These are phyloP conservation scores for Mortierella sp. DNA, from an alignment of 371 early-diverging fungal genomes.

Conservation along the genomic window DNA sequence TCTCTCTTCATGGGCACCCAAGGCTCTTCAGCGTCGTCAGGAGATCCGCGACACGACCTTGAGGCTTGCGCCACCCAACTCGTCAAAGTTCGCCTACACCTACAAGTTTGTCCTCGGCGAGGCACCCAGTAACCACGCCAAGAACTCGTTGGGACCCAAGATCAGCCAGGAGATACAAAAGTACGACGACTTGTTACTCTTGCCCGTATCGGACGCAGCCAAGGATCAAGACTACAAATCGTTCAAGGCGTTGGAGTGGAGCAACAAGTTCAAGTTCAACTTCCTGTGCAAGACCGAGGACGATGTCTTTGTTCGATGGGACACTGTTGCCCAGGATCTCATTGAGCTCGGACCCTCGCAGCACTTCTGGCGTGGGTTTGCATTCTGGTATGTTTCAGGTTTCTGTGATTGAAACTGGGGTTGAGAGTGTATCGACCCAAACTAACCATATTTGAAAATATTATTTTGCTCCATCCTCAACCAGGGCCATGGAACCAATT, in stretches of 20 bases:
- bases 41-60: constrained; percentile 60
- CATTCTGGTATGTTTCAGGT: constrained; percentile 61
- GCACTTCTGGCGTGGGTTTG: constrained; percentile 65
- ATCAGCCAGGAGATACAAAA: constrained; percentile 59
- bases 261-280: constrained; percentile 55
- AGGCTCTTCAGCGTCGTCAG: constrained; percentile 57
- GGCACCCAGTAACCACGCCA: constrained; percentile 60
- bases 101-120: constrained; percentile 70
- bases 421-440: background rate
- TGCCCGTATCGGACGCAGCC: constrained; percentile 65
- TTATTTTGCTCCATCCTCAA: background rate
- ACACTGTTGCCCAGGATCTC: constrained; percentile 58
- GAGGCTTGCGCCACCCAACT: constrained; percentile 40
- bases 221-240: constrained; percentile 61
- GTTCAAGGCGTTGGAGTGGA: constrained; percentile 62
- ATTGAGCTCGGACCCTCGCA: constrained; percentile 40
- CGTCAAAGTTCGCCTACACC: constrained; percentile 28
- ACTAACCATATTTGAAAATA: background rate
- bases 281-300: constrained; percentile 68
- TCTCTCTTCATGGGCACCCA: constrained; percentile 64
- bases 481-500: constrained; percentile 50
- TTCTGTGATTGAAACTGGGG: background rate
- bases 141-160: constrained; percentile 55
- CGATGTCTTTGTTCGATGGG: constrained; percentile 69
- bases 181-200: constrained; percentile 63